Percentiles rank a stretch among this genome's conserved stretches.
Evolutionary conservation across 163 green algal genomes (phyloP).

Genomic region (Trebouxia gelatinosa): DNA sequence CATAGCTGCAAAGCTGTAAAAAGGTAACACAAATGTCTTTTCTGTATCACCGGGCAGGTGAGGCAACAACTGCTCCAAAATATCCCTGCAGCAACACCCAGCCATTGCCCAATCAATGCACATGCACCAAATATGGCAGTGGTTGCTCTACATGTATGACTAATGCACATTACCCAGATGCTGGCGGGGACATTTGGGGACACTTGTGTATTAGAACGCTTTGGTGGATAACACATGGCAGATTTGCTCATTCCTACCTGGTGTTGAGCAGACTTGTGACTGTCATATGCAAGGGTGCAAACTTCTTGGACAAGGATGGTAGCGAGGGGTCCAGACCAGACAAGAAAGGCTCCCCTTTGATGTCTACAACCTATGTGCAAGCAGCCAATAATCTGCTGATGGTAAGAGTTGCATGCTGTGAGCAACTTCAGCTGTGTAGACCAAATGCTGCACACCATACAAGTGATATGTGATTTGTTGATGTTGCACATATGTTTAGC

Average conservation of each 20-base stretch:
- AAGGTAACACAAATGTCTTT: constrained; percentile 54
- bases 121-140: no score
- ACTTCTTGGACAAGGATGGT: constrained; percentile 42
- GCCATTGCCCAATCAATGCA: no score
- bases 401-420: no score
- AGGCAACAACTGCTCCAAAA: constrained; percentile 54
- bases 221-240: no score
- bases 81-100: constrained; percentile 42
- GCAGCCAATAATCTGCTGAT: no score
- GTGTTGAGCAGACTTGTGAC: constrained; percentile 3
- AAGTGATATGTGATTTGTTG: no score
- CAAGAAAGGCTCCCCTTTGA: constrained; percentile 73
- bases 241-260: no score
- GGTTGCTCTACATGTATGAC: no score
- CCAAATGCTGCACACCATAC: no score
- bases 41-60: constrained; percentile 50
- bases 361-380: constrained; percentile 60
- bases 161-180: background rate
- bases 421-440: no score
- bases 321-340: constrained; percentile 49
- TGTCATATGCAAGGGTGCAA: constrained; percentile 35
- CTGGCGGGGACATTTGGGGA: background rate
- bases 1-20: constrained; percentile 56
- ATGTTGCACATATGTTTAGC: no score
- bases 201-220: no score